Evolutionary conservation across 371 early-diverging fungal species (phyloP), one percentile per base, ranked within the genome.

Genomic region (Basidiobolus meristosporus): DNA sequence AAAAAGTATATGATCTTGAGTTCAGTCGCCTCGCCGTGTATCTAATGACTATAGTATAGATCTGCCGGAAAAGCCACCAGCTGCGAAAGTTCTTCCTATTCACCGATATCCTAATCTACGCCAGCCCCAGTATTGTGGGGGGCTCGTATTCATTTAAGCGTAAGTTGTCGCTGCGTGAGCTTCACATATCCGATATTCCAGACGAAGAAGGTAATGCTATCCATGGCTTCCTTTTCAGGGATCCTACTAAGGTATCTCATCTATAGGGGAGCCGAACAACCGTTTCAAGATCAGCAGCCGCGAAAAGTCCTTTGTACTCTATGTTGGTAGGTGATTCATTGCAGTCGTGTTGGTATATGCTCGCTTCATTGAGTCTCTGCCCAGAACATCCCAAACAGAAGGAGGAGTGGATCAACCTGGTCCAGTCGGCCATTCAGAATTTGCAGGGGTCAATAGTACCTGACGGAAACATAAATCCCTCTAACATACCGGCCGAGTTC

Each of bases 51-150:
- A 22, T 14, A 23, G 18, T 36, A 10, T 40, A 58, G 63, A 67
- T 78, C 20, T 73, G 72, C 47, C 66, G 77, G 28, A 62, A 65
- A 35, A 65, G 52, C 42, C 65, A 74, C 47, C 76, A 77, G 47
- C 52, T 53, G 17, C 68, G 77, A 12, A 51, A 60, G 36, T 60
- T 82, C 36, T 71, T 77, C 44, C 48, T 82, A 35, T 70, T 82
- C 50, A 67, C 73, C 17, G 83, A 82, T 53, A 63, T 76, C 28
- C 57, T 82, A 12, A 57, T 82, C 22, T 78, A 76, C 56, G 65
- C 71, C 2, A 68, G 65, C 34, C 57, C 58, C 2, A 51, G 39
- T 12, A 38, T 34, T 7, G 37, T 34, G 40, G 21, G 46, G 34
- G 44, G 35, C 36, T 26, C 51, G 40, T 36, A 47, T 44, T 32